Base-by-base conservation (phyloP, 306 rosid species). In the Fragaria ananassa region DNA sequence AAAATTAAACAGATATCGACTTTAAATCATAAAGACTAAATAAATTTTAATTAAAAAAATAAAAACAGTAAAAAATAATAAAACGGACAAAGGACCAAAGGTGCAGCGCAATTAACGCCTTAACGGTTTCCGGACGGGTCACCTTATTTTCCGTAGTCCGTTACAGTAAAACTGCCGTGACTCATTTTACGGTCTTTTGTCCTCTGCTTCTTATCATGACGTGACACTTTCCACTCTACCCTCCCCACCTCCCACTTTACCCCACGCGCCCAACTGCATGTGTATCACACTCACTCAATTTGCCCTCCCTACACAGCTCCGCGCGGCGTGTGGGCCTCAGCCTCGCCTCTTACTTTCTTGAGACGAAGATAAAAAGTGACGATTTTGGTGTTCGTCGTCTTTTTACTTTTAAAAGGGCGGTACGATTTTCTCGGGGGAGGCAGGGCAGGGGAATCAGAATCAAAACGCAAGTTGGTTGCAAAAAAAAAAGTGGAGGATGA, bases 91-190 rank as follows among this genome's bases (percentile, higher is more conserved):
- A 39, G 12, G 46, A 42, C 45, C 8, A 42, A 42, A 42, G 25
- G 10, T 35, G n/a, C 4, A 60, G 78, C 82, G 78, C 78, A 65
- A 74, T 74, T 54, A 56, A n/a, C n/a, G n/a, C n/a, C n/a, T n/a
- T n/a, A n/a, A 76, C 73, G 83, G 80, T n/a, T 23, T 73, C 62
- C 60, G 71, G 70, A 71, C 63, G 34, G 46, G 7, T 23, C 35
- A 29, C 25, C 1, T 42, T 60, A 27, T 53, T 19, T 50, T 76
- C 81, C 84, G 81, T 77, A 77, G 78, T 56, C 81, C 78, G 75
- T 81, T 81, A 69, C 62, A 71, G 78, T 79, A 79, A 75, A 81
- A 63, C 29, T 65, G 45, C 80, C 69, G 79, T 68, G 65, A 58
- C 79, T 21, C 23, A 67, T 71, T 71, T 65, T 63, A 19, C 70